phyloP scores from a whole-genome alignment of 2,329 filamentous ascomycete species.

The Davidsoniella virescens region DNA sequence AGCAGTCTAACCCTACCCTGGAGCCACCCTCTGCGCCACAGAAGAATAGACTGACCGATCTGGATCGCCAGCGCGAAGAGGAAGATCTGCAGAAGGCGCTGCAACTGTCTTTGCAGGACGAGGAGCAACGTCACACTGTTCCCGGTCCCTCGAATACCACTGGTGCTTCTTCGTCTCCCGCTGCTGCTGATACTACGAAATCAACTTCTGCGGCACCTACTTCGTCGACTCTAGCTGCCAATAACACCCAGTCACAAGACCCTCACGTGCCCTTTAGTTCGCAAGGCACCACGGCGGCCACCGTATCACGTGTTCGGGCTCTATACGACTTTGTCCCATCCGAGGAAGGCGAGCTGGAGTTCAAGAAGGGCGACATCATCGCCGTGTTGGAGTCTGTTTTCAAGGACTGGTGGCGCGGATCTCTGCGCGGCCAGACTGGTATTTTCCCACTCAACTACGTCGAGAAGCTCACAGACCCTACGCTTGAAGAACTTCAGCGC shows the following conservation, averaged over 20 bases:
- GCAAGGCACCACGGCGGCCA: slow-evolving; percentile 76
- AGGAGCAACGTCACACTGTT: slow-evolving; percentile 42
- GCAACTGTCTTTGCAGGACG: slow-evolving; percentile 82
- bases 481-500: slow-evolving; percentile 79
- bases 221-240: background rate
- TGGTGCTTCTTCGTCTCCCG: slow-evolving; percentile 20
- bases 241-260: background rate
- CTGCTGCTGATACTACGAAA: slow-evolving; percentile 14
- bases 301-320: slow-evolving; percentile 83
- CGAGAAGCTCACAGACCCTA: slow-evolving; percentile 90
- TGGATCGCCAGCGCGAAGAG: slow-evolving; percentile 87
- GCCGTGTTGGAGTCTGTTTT: slow-evolving; percentile 94
- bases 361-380: slow-evolving; percentile 93
- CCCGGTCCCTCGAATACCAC: slow-evolving; percentile 20
- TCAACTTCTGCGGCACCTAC: slow-evolving; percentile 21
- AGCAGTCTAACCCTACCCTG: slow-evolving; percentile 70
- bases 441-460: slow-evolving; percentile 99
- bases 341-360: slow-evolving; percentile 86
- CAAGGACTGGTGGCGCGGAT: slow-evolving; percentile 99
- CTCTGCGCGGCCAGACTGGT: slow-evolving; percentile 80
- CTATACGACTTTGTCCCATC: slow-evolving; percentile 91
- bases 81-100: slow-evolving; percentile 95
- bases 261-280: slow-evolving; percentile 44
- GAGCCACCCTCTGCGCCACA: slow-evolving; percentile 84
- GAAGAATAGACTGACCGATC: slow-evolving; percentile 78